Percentiles rank a stretch among this genome's conserved stretches.
phyloP scores from a whole-genome alignment of 371 early-diverging fungal species.

The Mucor racemosus region DNA sequence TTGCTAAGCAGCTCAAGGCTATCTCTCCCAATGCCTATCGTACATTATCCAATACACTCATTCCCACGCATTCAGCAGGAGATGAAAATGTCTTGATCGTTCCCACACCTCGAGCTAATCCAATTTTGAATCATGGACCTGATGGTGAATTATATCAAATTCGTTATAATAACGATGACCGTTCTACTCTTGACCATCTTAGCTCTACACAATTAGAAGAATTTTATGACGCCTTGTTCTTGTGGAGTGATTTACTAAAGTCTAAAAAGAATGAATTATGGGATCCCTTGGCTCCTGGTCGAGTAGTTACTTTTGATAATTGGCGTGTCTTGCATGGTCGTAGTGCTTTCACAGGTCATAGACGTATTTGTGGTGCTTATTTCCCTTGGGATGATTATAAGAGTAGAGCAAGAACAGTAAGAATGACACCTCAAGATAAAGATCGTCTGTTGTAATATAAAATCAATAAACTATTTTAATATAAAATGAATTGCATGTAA shows the following conservation, averaged over 20 bases:
- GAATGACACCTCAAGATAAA: slow-evolving; percentile 45
- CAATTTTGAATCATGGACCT: slow-evolving; percentile 73
- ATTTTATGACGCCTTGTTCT: slow-evolving; percentile 78
- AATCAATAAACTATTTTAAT: neutral
- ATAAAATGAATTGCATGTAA: neutral
- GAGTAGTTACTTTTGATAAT: slow-evolving; percentile 83
- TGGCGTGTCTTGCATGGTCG: slow-evolving; percentile 90
- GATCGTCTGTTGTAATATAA: slow-evolving; percentile 39
- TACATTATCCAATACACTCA: slow-evolving; percentile 59
- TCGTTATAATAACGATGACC: slow-evolving; percentile 89
- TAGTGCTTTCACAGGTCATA: slow-evolving; percentile 74
- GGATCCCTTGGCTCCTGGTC: slow-evolving; percentile 76
- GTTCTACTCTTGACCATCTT: slow-evolving; percentile 68
- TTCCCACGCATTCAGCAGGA: slow-evolving; percentile 86
- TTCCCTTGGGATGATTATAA: slow-evolving; percentile 84
- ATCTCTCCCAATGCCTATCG: slow-evolving; percentile 67
- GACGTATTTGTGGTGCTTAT: slow-evolving; percentile 82
- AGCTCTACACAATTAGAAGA: slow-evolving; percentile 54
- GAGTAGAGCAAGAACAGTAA: slow-evolving; percentile 53
- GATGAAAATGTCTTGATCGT: slow-evolving; percentile 71
- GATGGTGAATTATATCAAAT: slow-evolving; percentile 68
- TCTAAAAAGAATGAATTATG: slow-evolving; percentile 67
- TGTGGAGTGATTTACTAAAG: slow-evolving; percentile 72
- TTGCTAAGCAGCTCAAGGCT: slow-evolving; percentile 68
- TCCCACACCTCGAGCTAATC: slow-evolving; percentile 67